These are phyloP conservation scores for Candida mattraensis DNA, from an alignment of 805 yeast genomes.

Conservation along the genomic window DNA sequence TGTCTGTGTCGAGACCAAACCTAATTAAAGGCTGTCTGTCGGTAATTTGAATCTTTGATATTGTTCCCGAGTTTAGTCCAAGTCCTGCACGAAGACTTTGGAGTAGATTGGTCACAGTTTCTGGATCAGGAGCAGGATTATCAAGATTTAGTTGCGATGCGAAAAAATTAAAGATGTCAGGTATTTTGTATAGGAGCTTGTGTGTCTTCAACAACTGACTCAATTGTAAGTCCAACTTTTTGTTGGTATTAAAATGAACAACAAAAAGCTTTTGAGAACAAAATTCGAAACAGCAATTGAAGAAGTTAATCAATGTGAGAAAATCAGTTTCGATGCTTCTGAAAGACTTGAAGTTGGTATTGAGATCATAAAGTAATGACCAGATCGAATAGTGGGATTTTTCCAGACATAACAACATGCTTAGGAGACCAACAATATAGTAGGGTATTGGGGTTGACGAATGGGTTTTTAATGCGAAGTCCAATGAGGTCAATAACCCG, in stretches of 20 bases:
- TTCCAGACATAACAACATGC: constrained; percentile 12
- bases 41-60: constrained; percentile 6
- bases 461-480: constrained; percentile 7
- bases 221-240: constrained; percentile 5
- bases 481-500: constrained; percentile 11
- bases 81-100: constrained; percentile 13
- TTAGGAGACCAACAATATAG: constrained; percentile 12
- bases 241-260: background rate
- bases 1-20: constrained; percentile 7
- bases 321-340: constrained; percentile 19
- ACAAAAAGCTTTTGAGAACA: constrained; percentile 2
- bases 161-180: constrained; percentile 7
- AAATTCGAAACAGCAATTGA: constrained; percentile 11
- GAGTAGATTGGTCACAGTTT: too few relatives aligned
- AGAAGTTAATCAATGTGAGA: constrained; percentile 19
- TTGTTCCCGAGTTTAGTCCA: constrained; percentile 10
- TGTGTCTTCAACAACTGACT: constrained; percentile 8
- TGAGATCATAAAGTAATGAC: constrained; percentile 21
- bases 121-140: too few relatives aligned
- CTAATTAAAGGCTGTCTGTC: constrained; percentile 14
- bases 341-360: constrained; percentile 11
- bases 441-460: constrained; percentile 6
- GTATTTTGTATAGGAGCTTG: constrained; percentile 6
- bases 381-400: constrained; percentile 12
- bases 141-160: too few relatives aligned